Evolutionary conservation across 73 alveolate genomes (phyloP).

Genomic region (Paramecium caudatum): DNA sequence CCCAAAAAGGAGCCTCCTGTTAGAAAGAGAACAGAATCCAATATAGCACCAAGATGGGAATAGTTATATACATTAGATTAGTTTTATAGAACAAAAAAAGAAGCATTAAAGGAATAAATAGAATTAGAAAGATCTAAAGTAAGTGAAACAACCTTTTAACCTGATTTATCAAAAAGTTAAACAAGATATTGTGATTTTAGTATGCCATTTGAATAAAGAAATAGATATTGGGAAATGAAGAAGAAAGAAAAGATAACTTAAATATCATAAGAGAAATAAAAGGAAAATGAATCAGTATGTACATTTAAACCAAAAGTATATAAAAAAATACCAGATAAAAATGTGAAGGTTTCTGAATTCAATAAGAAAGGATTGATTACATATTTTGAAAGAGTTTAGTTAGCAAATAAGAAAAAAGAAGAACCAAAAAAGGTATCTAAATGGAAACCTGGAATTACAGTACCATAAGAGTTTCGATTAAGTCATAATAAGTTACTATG

Average conservation of each 20-base stretch:
- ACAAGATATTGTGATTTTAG: slow-evolving; percentile 6
- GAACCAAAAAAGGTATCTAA: slow-evolving; percentile 31
- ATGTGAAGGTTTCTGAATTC: slow-evolving; percentile 58
- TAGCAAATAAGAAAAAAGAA: slow-evolving; percentile 66
- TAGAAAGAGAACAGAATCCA: slow-evolving; percentile 7
- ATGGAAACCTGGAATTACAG: slow-evolving; percentile 69
- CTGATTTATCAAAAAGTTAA: slow-evolving; percentile 47
- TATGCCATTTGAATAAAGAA: slow-evolving; percentile 55
- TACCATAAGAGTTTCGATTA: slow-evolving; percentile 61
- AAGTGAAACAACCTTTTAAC: slow-evolving; percentile 59
- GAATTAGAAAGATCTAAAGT: slow-evolving; percentile 61
- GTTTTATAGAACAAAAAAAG: slow-evolving; percentile 50
- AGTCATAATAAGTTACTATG: background rate
- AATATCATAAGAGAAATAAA: background rate
- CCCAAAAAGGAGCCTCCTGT: background rate
- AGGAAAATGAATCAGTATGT: slow-evolving; percentile 12
- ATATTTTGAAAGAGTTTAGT: slow-evolving; percentile 72
- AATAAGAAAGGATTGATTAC: slow-evolving; percentile 73
- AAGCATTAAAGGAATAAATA: background rate
- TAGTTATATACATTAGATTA: slow-evolving; percentile 55
- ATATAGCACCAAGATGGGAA: slow-evolving; percentile 65
- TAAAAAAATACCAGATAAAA: background rate
- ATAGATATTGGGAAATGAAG: slow-evolving; percentile 52
- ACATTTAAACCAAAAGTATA: slow-evolving; percentile 54
- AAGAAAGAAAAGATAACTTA: background rate